Conservation (phyloP, 176 grass and related monocot genomes). For the Calamus simplicifolius region DNA sequence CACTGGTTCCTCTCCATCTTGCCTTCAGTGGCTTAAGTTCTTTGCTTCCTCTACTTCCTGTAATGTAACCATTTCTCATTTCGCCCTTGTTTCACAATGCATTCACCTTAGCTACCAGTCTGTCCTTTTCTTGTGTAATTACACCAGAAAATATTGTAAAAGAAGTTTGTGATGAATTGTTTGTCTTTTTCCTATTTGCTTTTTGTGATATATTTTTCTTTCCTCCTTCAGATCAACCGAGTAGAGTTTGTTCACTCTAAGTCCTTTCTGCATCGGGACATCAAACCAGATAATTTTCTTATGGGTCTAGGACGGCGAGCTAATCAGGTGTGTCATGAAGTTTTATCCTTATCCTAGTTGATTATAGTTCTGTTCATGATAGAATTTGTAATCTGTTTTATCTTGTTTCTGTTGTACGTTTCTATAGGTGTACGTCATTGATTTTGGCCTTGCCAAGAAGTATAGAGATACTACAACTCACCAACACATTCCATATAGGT, state of each 20-base stretch:
- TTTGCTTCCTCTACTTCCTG: no score
- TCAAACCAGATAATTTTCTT: constrained; percentile 98
- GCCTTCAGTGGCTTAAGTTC: no score
- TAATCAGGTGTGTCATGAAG: constrained; percentile 55
- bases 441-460: constrained; percentile 97
- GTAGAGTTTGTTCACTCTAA: constrained; percentile 92
- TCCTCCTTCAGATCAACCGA: constrained; percentile 65
- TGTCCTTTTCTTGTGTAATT: no score
- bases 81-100: no score
- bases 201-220: constrained; percentile 10
- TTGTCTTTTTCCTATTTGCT: neutral
- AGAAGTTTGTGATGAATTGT: neutral
- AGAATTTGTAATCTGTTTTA: constrained; percentile 8
- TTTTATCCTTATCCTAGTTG: neutral
- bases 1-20: no score
- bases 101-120: no score
- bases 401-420: neutral
- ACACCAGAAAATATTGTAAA: no score
- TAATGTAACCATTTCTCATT: no score
- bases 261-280: constrained; percentile 93
- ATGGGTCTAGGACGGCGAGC: constrained; percentile 90
- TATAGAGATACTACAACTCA: constrained; percentile 82
- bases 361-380: neutral
- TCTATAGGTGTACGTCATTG: constrained; percentile 86
- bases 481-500: constrained; percentile 95